Evolutionary conservation across 164 flowering plant species (phyloP), one percentile per base, ranked within the genome.

Genomic region (Magnolia changhungtana): DNA sequence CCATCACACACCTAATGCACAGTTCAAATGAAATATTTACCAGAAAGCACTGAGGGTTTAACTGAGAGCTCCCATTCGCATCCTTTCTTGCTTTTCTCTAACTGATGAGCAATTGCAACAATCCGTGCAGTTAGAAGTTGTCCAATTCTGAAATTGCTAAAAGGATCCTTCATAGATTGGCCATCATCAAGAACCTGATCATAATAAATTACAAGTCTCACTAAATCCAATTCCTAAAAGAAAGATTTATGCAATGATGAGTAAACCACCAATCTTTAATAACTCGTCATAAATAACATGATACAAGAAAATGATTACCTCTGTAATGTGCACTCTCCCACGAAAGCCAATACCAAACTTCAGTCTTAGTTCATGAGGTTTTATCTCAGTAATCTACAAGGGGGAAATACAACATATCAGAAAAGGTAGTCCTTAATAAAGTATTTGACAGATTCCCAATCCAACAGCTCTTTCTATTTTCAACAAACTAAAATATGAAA

Each of bases 311-410:
- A 31, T 14, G 45, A 14, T 52, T 68, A 96, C 98, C 97, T 96
- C 99, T 63, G 99, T 94, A 77, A 96, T 84, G 79, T 94, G 97
- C 65, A 96, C 79, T 77, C 98, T 87, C 69, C 98, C 99, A 67
- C 75, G 89, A 24, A 88, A 86, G 74, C 91, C 89, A 81, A 80
- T 65, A 71, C 99, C 98, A 85, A 96, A 96, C 83, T 92, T 93
- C 76, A 94, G 27, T 71, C 88, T 84, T 75, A 96, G 68, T 80
- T 94, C 98, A 68, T 90, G 87, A 72, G 90, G 90, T 84, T 79
- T 91, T 71, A 90, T 85, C 58, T 93, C 96, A 73, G 90, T 91
- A 78, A 96, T 88, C 98, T 95, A 89, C 10, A 76, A 27, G 29
- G 45, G 27, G 55, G 19, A 49, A 21, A 74, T 29, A 73, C n/a